Evolutionary conservation across 306 rosid genomes (phyloP), one percentile per base, ranked within the genome.

Genomic region (Medicago ruthenica): DNA sequence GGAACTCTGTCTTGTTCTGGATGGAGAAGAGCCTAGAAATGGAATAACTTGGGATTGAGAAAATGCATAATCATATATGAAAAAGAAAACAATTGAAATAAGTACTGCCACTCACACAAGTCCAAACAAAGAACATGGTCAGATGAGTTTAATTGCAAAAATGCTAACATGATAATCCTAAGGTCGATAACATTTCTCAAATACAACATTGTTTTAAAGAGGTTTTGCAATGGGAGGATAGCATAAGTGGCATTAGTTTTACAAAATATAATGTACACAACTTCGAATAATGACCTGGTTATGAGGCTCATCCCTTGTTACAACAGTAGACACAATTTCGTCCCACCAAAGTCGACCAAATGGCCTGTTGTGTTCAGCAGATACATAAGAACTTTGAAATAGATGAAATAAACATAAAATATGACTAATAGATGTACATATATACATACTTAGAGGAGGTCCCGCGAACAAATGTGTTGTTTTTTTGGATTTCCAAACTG

Each of bases 1-100:
- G 77, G n/a, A 9, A 92, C 96, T 41, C 96, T 80, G 15, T 87
- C 80, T 85, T 92, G 96, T 9, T 17, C 42, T 2, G 96, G 97
- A 63, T 92, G 97, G 45, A 79, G 45, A 37, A 92, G 47, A 4
- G 57, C 71, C 77, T 66, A 27, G 8, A 41, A 55, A 57, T 45
- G 27, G 48, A 64, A 31, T 39, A 67, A 16, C 27, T 31, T 68
- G 0, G 4, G 11, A 7, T 36, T 45, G 20, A 70, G 74, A 54
- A 37, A 62, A 61, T 27, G 9, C 50, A 37, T 8, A 15, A 42
- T 42, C 50, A 70, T 14, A 39, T 17, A 63, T 20, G n/a, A 36
- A 44, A 34, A 45, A 45, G 40, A 20, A 47, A 21, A 62, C 2
- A 4, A 44, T 13, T 39, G 24, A 40, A 24, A 41, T 7, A 41